Evolutionary conservation across 2,329 filamentous ascomycete species (phyloP).

Genomic region (Metarhizium robertsii): DNA sequence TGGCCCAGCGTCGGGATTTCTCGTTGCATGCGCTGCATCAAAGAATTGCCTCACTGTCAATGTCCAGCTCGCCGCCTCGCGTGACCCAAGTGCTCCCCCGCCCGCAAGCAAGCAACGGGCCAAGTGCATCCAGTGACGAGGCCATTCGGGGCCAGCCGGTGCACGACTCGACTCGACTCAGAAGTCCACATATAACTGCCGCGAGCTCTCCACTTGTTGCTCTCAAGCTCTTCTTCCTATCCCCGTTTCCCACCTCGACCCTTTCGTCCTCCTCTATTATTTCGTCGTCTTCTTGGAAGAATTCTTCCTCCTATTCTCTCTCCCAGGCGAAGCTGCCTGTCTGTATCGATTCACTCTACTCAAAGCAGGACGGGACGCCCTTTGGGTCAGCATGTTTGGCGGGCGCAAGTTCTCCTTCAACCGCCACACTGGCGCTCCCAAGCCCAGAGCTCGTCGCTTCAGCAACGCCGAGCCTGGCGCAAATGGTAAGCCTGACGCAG

Average conservation of each 20-base stretch:
- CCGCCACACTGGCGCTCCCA: conserved; percentile 53
- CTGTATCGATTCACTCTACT: not conserved
- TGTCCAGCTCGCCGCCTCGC: not conserved
- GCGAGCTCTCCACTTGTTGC: conserved; percentile 1
- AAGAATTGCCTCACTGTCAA: not conserved
- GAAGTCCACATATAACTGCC: conserved; percentile 2
- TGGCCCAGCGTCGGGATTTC: no score
- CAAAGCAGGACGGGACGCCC: not conserved
- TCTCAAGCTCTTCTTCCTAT: not conserved
- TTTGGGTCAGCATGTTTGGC: conserved; percentile 35
- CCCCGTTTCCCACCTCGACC: not conserved
- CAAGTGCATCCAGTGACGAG: not conserved
- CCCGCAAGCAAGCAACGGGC: not conserved
- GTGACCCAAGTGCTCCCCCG: not conserved
- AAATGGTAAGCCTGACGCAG: conserved; percentile 35
- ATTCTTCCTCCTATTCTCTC: no score
- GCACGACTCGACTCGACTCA: no score
- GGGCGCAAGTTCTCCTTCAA: conserved; percentile 60
- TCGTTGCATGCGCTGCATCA: no score
- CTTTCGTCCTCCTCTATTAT: not conserved
- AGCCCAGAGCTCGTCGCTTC: conserved; percentile 44
- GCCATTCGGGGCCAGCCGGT: not conserved
- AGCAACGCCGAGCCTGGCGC: conserved; percentile 47
- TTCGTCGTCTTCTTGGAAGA: not conserved
- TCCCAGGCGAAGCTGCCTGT: not conserved